Evolutionary conservation across 192 early-diverging fungal genomes (phyloP), one percentile per base, ranked within the genome.

Genomic region (Backusella parvicylindrica): DNA sequence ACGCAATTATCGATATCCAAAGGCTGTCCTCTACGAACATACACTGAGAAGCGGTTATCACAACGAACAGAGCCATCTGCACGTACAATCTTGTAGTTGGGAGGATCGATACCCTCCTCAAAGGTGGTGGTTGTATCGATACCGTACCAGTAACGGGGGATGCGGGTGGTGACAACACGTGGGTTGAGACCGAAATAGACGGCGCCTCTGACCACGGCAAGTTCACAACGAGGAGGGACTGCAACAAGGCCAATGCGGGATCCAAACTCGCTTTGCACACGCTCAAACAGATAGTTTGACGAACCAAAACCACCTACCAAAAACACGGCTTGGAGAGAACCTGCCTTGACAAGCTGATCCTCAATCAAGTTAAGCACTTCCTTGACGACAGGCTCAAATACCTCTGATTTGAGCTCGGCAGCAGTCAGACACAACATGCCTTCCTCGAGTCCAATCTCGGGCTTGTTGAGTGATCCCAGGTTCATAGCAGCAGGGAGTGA

Each of bases 271-370:
- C 82, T 71, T 40, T 83, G 82, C 9, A 86, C 83, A 30, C 87
- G 84, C 37, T 84, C 79, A 41, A 84, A 84, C 23, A 88, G 64
- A 65, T 88, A 88, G 6, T 84, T 82, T 11, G 87, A 88, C 0
- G 84, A 82, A 16, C 87, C 84, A 76, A 88, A 88, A 6, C 87
- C 87, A 75, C 87, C 87, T 23, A 85, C 85, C 69, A 88, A 50
- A 72, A 88, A 88, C 37, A 88, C 83, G 13, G 87, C 87, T 63
- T 79, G 74, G 68, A 88, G 47, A 15, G 38, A 69, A 1, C 76
- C 73, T 30, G 79, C 78, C 60, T 85, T 80, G 70, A 82, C 74
- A 21, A 88, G 65, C 47, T 88, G 87, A 31, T 85, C 81, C 36
- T 79, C 80, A 56, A 86, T 85, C 67, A 88, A 37, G 28, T 81